These are phyloP conservation scores for Ajuga chamaepitys DNA, from an alignment of 257 asterid genomes.

Conservation along the genomic window DNA sequence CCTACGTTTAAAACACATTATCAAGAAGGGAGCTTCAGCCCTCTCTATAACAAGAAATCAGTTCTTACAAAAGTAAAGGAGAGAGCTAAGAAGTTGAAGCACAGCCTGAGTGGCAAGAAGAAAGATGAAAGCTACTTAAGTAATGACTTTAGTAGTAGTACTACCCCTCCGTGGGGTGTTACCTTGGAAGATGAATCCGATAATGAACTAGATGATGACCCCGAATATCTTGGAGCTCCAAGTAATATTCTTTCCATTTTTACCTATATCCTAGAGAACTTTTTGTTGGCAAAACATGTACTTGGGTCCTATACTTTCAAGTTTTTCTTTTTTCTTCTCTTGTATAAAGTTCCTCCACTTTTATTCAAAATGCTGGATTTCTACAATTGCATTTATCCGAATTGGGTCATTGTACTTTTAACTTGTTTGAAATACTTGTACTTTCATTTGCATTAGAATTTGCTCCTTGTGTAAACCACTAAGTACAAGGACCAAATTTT, in stretches of 20 bases:
- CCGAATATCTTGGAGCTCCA: conserved; percentile 97
- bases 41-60: conserved; percentile 40
- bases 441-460: no score
- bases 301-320: no score
- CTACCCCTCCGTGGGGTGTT: conserved; percentile 43
- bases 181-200: conserved; percentile 35
- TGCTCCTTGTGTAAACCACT: no score
- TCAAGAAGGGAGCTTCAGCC: conserved; percentile 41
- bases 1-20: conserved; percentile 28
- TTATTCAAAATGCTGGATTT: no score
- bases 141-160: conserved; percentile 14
- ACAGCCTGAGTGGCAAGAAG: conserved; percentile 53
- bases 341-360: no score
- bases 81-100: conserved; percentile 63
- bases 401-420: no score
- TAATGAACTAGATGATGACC: conserved; percentile 43
- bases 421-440: no score
- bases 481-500: no score
- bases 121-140: conserved; percentile 25
- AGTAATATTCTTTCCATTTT: conserved; percentile 34
- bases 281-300: no score
- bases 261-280: no score
- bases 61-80: conserved; percentile 74
- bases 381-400: no score
- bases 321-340: no score